Evolutionary conservation across 495 filamentous ascomycete species (phyloP), one percentile per base, ranked within the genome.

Genomic region (Pyronema domesticum): DNA sequence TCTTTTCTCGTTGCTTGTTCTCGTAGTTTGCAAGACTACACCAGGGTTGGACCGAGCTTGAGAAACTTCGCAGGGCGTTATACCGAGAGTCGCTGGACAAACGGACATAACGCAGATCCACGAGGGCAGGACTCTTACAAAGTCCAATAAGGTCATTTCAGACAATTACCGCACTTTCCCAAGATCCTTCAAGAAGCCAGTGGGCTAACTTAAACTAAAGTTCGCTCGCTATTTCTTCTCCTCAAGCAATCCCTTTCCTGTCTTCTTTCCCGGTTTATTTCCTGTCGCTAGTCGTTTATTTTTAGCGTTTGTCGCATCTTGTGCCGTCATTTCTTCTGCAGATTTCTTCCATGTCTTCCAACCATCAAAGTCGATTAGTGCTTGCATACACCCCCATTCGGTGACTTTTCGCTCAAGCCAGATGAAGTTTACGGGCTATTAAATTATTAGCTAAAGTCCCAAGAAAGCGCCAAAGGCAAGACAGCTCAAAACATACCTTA

Each of bases 311-410:
- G 19, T 51, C 36, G 36, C 50, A n/a, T 53, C 60, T 42, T 23
- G 57, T 51, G 44, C 51, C 40, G 23, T 65, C 57, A 18, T 59
- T 59, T 35, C 58, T 59, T 30, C 77, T 72, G 62, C 80, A 89
- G 57, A 86, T 82, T 53, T 43, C 62, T 94, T 95, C 91, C 91
- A 98, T 68, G 88, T 85, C 43, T 88, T 80, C 91, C 91, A 98
- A 51, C 91, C 91, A 63, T 96, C 91, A 61, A 88, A 96, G 72
- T 98, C 91, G 68, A 98, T 98, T 51, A 98, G 72, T 15, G 93
- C 93, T 73, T 96, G 91, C 83, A 98, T 95, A 71, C 91, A 98
- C 58, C 91, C 91, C 91, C 91, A 98, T 77, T 98, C 91, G 66
- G 89, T 95, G 40, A 96, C 87, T 66, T 98, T 98, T 40, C 89